phyloP scores from a whole-genome alignment of 2,329 filamentous ascomycete genomes.

The Fusarium hainanense region DNA sequence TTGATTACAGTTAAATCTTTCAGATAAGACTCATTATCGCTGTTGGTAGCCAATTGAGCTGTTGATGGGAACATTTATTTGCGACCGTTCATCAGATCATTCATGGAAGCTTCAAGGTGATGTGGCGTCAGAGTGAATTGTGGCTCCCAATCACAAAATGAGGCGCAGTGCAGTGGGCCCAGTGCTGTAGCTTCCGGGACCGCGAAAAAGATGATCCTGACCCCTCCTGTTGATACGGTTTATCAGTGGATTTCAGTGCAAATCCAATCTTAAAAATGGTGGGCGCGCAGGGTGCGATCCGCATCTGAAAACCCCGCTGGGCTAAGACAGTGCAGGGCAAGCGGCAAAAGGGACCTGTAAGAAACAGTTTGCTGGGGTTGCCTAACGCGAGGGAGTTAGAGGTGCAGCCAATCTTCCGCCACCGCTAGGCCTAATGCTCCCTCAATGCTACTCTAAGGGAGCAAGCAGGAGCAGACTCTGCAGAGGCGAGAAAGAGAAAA shows the following conservation, averaged over 20 bases:
- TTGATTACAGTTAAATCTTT: not conserved
- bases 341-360: constrained; percentile 1
- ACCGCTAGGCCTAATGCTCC: not conserved
- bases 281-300: not conserved
- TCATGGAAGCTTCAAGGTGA: not conserved
- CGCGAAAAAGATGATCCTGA: not conserved
- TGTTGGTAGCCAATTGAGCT: not conserved
- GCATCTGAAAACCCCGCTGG: not conserved
- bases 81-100: not conserved
- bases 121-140: not conserved
- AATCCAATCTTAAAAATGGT: constrained; percentile 8
- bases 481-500: no score
- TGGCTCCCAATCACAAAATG: not conserved
- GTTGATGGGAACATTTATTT: not conserved
- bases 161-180: not conserved
- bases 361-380: not conserved
- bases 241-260: not conserved
- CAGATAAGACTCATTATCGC: not conserved
- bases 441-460: constrained; percentile 1
- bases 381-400: not conserved
- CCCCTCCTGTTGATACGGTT: not conserved
- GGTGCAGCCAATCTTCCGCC: not conserved
- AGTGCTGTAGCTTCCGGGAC: not conserved
- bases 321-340: not conserved
- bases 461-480: not conserved